Evolutionary conservation across 2,329 filamentous ascomycete species (phyloP).

Genomic region (Aureobasidium lini): DNA sequence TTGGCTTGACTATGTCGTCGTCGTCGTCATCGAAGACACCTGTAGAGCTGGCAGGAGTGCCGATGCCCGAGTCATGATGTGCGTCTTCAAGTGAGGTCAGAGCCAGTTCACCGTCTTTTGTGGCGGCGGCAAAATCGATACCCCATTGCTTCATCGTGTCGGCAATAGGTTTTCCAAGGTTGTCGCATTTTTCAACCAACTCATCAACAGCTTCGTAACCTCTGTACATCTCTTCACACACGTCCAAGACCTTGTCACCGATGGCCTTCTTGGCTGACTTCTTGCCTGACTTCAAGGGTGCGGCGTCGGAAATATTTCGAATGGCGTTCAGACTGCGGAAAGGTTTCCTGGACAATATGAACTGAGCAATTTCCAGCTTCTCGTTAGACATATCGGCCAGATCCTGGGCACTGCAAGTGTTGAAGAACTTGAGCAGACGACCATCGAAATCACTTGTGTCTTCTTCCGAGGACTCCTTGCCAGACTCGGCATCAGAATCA

Average conservation of each 20-base stretch:
- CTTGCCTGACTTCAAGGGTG: slow-evolving; percentile 45
- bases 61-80: slow-evolving; percentile 58
- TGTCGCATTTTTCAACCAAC: slow-evolving; percentile 69
- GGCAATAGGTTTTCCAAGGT: slow-evolving; percentile 59
- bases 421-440: slow-evolving; percentile 72
- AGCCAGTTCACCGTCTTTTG: slow-evolving; percentile 54
- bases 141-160: slow-evolving; percentile 62
- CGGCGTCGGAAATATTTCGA: slow-evolving; percentile 50
- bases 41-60: slow-evolving; percentile 47
- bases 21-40: slow-evolving; percentile 25
- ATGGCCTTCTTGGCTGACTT: slow-evolving; percentile 45
- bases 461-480: slow-evolving; percentile 7
- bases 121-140: slow-evolving; percentile 54
- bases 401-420: slow-evolving; percentile 65
- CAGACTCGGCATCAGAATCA: slow-evolving; percentile 18
- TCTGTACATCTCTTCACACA: slow-evolving; percentile 63
- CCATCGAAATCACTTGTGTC: slow-evolving; percentile 35
- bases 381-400: slow-evolving; percentile 76
- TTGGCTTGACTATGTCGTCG: slow-evolving; percentile 30
- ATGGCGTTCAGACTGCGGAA: slow-evolving; percentile 62
- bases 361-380: slow-evolving; percentile 59
- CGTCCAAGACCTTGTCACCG: slow-evolving; percentile 60
- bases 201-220: slow-evolving; percentile 78
- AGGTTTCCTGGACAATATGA: slow-evolving; percentile 66
- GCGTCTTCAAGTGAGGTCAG: slow-evolving; percentile 47